Base-by-base conservation (phyloP, 192 early-diverging fungal species). In the Coemansia sp. region DNA sequence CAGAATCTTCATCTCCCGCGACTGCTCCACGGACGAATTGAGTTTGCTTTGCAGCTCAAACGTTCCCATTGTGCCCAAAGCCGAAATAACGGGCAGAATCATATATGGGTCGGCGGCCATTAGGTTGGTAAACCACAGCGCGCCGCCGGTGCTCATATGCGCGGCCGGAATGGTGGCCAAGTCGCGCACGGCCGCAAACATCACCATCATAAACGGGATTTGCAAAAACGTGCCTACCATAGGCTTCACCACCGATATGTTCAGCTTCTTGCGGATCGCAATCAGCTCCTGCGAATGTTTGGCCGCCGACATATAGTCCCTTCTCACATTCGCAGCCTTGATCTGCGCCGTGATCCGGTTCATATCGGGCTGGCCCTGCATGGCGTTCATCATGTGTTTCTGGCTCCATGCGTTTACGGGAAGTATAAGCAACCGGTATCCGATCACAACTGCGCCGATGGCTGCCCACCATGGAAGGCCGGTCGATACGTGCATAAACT, bases 381-480 rank as follows among this genome's bases (percentile, higher is more conserved):
- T 73, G 11, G 95, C 75, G 54, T 84, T 83, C 21, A 86, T 86
- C 44, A 86, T 81, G 60, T 89, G 86, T 20, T 87, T 83, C 66
- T 92, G 91, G 15, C 87, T 69, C 71, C 86, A 89, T 60, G 93
- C 69, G 19, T 86, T 83, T 19, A 95, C 54, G 1, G 95, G 95
- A 34, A 94, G 71, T 22, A 94, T 52, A 4, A 83, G 74, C 0
- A 85, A 64, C 56, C 94, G 91, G 19, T 93, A 79, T 7, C 82
- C 53, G 25, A 96, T 34, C 0, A 91, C 93, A 1, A 87, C 69
- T 9, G 65, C 71, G 5, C 83, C 85, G 58, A 98, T 96, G n/a
- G 94, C 88, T 7, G 76, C 89, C 91, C 91, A 96, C 96, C 96
- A 98, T 4, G 94, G 93, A 58, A 97, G 70, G 5, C 94, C 94